phyloP scores from a whole-genome alignment of 345 rosid genomes.

The Hibiscus mutabilis region DNA sequence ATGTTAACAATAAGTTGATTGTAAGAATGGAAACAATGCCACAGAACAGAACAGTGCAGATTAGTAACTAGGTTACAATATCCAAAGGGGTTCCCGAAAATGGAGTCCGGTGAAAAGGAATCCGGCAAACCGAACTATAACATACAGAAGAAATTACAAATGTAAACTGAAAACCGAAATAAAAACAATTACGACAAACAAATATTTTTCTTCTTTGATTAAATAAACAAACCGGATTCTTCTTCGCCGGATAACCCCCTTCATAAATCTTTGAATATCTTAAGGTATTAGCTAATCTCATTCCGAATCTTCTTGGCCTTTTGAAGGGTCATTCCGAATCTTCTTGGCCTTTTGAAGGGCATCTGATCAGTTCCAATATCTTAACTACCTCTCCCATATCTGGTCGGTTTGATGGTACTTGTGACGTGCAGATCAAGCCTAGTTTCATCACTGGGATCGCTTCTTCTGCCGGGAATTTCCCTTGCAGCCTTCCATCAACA shows the following conservation, averaged over 20 bases:
- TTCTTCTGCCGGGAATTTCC: conserved; percentile 76
- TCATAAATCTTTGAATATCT: neutral
- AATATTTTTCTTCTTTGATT: neutral
- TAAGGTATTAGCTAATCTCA: conserved; percentile 26
- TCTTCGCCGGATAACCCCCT: conserved; percentile 51
- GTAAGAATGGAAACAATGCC: neutral
- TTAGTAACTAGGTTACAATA: conserved; percentile 11
- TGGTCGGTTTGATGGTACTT: conserved; percentile 96
- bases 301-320: conserved; percentile 53
- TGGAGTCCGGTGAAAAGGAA: conserved; percentile 76
- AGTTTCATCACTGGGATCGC: conserved; percentile 84
- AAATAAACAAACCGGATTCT: conserved; percentile 59
- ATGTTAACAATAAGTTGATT: neutral
- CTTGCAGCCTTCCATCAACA: conserved; percentile 57
- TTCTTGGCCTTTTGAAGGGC: conserved; percentile 89
- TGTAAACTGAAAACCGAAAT: conserved; percentile 15
- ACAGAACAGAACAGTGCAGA: neutral
- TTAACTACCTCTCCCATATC: conserved; percentile 96
- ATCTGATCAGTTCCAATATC: conserved; percentile 81
- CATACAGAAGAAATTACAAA: conserved; percentile 35
- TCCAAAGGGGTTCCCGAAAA: conserved; percentile 28
- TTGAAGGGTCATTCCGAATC: too few species aligned
- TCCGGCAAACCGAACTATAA: conserved; percentile 38
- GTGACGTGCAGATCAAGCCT: conserved; percentile 91
- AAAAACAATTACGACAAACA: neutral